These are phyloP conservation scores for Arabidopsis lyrata DNA, from an alignment of 441 rosid genomes.

Conservation along the genomic window DNA sequence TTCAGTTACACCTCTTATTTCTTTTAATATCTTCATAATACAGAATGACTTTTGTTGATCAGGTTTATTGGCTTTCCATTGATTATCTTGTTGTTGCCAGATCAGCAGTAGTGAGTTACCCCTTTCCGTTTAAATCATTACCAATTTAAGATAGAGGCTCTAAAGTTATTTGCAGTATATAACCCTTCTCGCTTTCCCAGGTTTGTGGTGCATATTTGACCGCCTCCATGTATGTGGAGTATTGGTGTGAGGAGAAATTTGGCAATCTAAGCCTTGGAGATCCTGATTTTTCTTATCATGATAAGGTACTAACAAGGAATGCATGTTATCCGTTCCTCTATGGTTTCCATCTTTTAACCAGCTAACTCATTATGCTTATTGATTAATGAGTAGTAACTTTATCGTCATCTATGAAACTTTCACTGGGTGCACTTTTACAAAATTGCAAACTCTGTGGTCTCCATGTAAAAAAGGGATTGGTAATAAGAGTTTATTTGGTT, in stretches of 20 bases:
- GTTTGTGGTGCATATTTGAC: slow-evolving; percentile 89
- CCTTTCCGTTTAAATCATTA: slow-evolving; percentile 17
- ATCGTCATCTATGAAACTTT: slow-evolving; percentile 24
- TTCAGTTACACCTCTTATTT: slow-evolving; percentile 27
- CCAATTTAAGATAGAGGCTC: slow-evolving; percentile 21
- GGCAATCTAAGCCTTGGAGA: slow-evolving; percentile 75
- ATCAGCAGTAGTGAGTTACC: slow-evolving; percentile 82
- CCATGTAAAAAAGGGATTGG: slow-evolving; percentile 1
- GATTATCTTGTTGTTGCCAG: slow-evolving; percentile 89
- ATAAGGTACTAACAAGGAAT: slow-evolving; percentile 62
- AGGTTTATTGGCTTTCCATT: slow-evolving; percentile 95
- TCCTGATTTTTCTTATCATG: slow-evolving; percentile 90
- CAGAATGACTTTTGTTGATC: slow-evolving; percentile 42
- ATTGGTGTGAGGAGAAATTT: slow-evolving; percentile 97
- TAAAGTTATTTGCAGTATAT: slow-evolving; percentile 22
- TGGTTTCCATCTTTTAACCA: slow-evolving; percentile 29
- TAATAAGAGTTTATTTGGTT: background rate
- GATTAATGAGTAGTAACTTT: slow-evolving; percentile 27
- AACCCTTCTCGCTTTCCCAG: slow-evolving; percentile 50
- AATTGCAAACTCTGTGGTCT: background rate
- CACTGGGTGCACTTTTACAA: slow-evolving; percentile 27
- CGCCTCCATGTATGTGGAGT: slow-evolving; percentile 88
- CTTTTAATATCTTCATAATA: slow-evolving; percentile 14
- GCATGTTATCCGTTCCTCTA: slow-evolving; percentile 18
- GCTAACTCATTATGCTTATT: slow-evolving; percentile 24